Base-by-base conservation (phyloP, 2,329 filamentous ascomycete species). In the Neurospora crassa region DNA sequence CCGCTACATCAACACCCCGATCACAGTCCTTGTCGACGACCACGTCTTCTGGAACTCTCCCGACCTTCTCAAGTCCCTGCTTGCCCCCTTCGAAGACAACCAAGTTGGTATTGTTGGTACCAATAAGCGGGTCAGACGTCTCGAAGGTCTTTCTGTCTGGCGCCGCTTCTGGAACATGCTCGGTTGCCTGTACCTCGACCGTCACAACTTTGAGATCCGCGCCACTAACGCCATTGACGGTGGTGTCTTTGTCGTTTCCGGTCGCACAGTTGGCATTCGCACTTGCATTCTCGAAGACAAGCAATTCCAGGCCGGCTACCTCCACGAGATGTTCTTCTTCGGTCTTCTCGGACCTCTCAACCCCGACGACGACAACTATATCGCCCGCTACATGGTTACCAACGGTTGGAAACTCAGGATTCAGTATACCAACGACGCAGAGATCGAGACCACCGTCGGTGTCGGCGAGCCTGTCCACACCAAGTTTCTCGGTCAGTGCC, bases 201-300 rank as follows among this genome's bases (percentile, higher is more conserved):
- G 88, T 0, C 87, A 89, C 77, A 90, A 89, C 76, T 90, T 86
- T 77, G 88, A 90, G 76, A 85, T 87, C 69, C 82, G 84, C 0
- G 81, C 86, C 0, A 85, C 85, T 7, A 87, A 86, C 72, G 80
- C 84, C 7, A 79, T 90, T 11, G 88, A 90, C 71, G 87, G 87
- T 10, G 87, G 86, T 11, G 82, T 88, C 24, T 89, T 87, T 68
- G 86, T 88, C 1, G 80, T 90, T 2, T 89, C 87, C 0, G 86
- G 87, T 0, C 83, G 87, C 5, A 89, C 88, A 0, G 82, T 81
- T 0, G 82, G 83, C 0, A 82, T 87, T 71, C 84, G 87, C 14
- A 84, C 87, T 0, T 40, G 76, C 0, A 85, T 90, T 69, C 76
- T 90, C 2, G 76, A 82, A 14, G 76, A 81, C n/a, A 40, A 74